Percentiles rank a stretch among this genome's conserved stretches.
These are phyloP conservation scores for Kodamaea alishanica DNA, from an alignment of 1,139 yeast species.

Conservation along the genomic window DNA sequence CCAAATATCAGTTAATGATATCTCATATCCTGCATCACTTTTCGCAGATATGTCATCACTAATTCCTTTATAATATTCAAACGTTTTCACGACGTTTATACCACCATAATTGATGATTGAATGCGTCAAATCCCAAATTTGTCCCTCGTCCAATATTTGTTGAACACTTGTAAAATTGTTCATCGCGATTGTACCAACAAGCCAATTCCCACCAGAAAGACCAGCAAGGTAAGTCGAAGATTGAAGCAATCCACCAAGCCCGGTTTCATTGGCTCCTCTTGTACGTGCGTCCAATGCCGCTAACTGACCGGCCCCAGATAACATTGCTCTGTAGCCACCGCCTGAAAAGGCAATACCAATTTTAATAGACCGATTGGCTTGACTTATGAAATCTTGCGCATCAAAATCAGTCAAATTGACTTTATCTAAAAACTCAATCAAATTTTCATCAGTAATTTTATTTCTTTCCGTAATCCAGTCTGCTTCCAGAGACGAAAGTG, in stretches of 20 bases:
- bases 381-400: conserved; percentile 18
- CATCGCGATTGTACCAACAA: conserved; percentile 72
- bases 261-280: conserved; percentile 48
- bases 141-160: conserved; percentile 46
- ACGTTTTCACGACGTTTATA: conserved; percentile 54
- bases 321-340: conserved; percentile 29
- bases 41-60: conserved; percentile 55
- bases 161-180: conserved; percentile 79
- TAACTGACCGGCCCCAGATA: conserved; percentile 25
- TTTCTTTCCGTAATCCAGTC: conserved; percentile 21
- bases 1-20: conserved; percentile 88
- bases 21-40: conserved; percentile 70
- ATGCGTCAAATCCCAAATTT: conserved; percentile 68
- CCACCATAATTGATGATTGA: conserved; percentile 71
- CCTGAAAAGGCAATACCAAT: conserved; percentile 26
- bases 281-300: conserved; percentile 21
- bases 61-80: conserved; percentile 52
- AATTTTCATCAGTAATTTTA: conserved; percentile 18
- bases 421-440: conserved; percentile 18
- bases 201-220: conserved; percentile 85
- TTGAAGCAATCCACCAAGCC: conserved; percentile 77
- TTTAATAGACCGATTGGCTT: conserved; percentile 18
- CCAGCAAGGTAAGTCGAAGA: conserved; percentile 73
- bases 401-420: conserved; percentile 21
- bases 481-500: conserved; percentile 16